Evolutionary conservation across 257 asterid genomes (phyloP).

Genomic region (Linaria vulgaris): DNA sequence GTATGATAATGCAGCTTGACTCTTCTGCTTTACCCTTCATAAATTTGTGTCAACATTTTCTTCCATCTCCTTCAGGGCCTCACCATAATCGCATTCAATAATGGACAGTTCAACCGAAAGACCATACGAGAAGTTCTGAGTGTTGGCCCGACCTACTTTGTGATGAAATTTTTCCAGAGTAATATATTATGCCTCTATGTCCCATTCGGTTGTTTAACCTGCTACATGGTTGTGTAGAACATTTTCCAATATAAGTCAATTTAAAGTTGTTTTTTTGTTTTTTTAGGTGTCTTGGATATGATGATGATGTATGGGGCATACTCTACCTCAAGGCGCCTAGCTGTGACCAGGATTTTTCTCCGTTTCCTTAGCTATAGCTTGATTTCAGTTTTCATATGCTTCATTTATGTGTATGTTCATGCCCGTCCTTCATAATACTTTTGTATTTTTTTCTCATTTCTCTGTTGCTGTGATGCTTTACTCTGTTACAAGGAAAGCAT

Average conservation of each 20-base stretch:
- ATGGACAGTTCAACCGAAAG: conserved; percentile 47
- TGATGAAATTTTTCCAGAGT: conserved; percentile 90
- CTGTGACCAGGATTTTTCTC: conserved; percentile 80
- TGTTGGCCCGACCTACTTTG: conserved; percentile 91
- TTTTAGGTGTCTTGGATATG: conserved; percentile 80
- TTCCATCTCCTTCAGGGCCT: conserved; percentile 60
- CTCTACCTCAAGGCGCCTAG: conserved; percentile 75
- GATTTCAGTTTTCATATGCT: conserved; percentile 73
- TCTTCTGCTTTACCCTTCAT: conserved; percentile 6
- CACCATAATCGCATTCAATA: conserved; percentile 70
- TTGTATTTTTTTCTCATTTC: conserved; percentile 12
- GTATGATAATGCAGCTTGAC: conserved; percentile 17
- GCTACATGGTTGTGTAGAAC: conserved; percentile 24
- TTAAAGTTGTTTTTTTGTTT: conserved; percentile 8
- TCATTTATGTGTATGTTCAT: conserved; percentile 81
- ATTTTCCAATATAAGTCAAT: not conserved
- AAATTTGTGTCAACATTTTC: not conserved
- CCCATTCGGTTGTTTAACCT: conserved; percentile 4
- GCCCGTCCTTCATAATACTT: conserved; percentile 23
- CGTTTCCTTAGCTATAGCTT: conserved; percentile 68
- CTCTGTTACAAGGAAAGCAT: conserved; percentile 21
- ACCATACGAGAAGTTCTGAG: conserved; percentile 81
- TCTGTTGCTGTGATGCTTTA: conserved; percentile 4
- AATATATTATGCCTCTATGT: conserved; percentile 18
- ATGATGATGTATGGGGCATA: conserved; percentile 98